Base-by-base conservation (phyloP, 164 flowering plant genomes). In the Stephania japonica region DNA sequence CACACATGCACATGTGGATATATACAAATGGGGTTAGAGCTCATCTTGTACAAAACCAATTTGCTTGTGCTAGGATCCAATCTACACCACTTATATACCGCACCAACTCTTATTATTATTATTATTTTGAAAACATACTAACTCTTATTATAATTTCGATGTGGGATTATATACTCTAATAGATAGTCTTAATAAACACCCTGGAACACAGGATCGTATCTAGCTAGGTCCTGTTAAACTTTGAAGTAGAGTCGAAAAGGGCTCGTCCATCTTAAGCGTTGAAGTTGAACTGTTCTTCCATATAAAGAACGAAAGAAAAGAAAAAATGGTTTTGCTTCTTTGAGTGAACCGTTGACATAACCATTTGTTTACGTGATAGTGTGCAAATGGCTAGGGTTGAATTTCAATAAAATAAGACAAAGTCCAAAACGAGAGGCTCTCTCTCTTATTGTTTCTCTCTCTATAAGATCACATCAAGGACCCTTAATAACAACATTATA, bases 281-380 rank as follows among this genome's bases (percentile, higher is more conserved):
- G 76, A 73, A 73, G 75, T 77, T 78, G 80, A 74, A 78, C 56
- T 19, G 49, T 78, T 73, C 74, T 11, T 63, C 56, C 43, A 42
- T 56, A 24, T 67, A 42, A 14, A 18, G 21, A 42, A 68, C 42
- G 21, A 32, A 47, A 27, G 9, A n/a, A n/a, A 21, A 23, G 42
- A 69, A 13, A 44, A 44, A 12, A 47, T 7, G 49, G 38, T 14
- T 27, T 56, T 69, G 68, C 47, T 70, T 72, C 71, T 77, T 38
- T 12, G 42, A 59, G 68, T 64, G 68, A 32, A 68, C 65, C 59
- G 83, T 80, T 80, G 80, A 80, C 83, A 75, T 78, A 72, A 26
- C n/a, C 63, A 70, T 49, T 72, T 16, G 47, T 19, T 65, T 72
- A 19, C 38, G 75, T 68, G 75, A 47, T 24, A 61, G 56, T 32